These are phyloP conservation scores for Fonsecaea nubica DNA, from an alignment of 2,329 filamentous ascomycete genomes.

Conservation along the genomic window DNA sequence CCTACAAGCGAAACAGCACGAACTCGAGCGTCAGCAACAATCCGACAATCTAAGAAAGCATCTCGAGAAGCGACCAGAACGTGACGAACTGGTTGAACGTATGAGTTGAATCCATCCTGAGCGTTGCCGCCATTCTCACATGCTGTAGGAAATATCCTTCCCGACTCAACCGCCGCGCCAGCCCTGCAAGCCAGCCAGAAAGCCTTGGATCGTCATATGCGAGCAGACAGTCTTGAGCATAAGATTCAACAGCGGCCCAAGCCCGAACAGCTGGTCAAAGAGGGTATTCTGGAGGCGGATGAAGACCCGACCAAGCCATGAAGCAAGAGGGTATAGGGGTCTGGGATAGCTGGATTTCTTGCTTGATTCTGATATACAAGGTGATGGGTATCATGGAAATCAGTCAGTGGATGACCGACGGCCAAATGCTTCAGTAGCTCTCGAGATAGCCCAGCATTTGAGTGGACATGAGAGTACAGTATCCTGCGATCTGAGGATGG, in stretches of 20 bases:
- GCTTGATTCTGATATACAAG: constrained; percentile 2
- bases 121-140: constrained; percentile 25
- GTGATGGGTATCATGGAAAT: not conserved
- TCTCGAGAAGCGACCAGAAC: constrained; percentile 68
- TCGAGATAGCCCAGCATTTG: constrained; percentile 38
- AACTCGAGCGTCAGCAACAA: constrained; percentile 69
- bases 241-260: constrained; percentile 79
- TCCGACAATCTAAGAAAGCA: constrained; percentile 70
- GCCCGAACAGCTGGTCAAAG: constrained; percentile 76
- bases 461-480: not conserved
- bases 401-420: not conserved
- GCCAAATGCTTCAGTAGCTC: constrained; percentile 38
- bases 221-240: constrained; percentile 83
- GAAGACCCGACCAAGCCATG: constrained; percentile 49
- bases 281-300: constrained; percentile 77
- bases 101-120: constrained; percentile 45
- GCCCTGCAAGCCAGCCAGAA: constrained; percentile 79
- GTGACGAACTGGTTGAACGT: constrained; percentile 81
- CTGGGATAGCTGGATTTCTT: not conserved
- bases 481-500: not conserved
- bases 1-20: constrained; percentile 66
- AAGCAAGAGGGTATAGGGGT: constrained; percentile 2
- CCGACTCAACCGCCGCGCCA: constrained; percentile 77
- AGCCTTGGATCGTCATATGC: constrained; percentile 88
- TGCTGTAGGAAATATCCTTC: constrained; percentile 79